Percentiles rank a stretch among this genome's conserved stretches.
These are phyloP conservation scores for Nematocida sp. DNA, from an alignment of 371 early-diverging fungal species.

Conservation along the genomic window DNA sequence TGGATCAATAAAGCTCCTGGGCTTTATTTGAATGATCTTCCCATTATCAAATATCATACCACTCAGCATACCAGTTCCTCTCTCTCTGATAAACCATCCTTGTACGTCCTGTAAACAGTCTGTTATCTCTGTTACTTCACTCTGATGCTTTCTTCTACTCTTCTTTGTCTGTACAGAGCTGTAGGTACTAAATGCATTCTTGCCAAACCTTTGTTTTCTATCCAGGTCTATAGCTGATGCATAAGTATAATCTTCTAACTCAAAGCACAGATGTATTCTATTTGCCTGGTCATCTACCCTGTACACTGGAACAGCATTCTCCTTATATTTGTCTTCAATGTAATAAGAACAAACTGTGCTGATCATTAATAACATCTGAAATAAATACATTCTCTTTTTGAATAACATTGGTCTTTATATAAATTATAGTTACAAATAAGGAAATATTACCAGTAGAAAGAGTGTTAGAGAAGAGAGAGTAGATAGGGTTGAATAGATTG, in stretches of 20 bases:
- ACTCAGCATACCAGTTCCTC: slow-evolving; percentile 10
- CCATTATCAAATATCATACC: slow-evolving; percentile 27
- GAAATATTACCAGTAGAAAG: no score
- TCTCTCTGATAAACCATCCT: slow-evolving; percentile 42
- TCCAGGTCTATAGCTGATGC: slow-evolving; percentile 24
- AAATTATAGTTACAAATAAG: not conserved
- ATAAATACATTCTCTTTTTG: not conserved
- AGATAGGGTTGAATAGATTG: not conserved
- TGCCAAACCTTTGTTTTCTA: slow-evolving; percentile 12
- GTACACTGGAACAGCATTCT: slow-evolving; percentile 23
- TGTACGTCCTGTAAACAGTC: not conserved
- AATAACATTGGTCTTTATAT: slow-evolving; percentile 9
- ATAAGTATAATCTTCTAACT: not conserved
- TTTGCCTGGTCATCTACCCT: not conserved
- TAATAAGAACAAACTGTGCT: not conserved
- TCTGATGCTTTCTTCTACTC: not conserved
- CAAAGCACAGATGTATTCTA: slow-evolving; percentile 9
- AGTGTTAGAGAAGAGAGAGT: no score
- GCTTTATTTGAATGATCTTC: slow-evolving; percentile 49
- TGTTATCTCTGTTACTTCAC: not conserved
- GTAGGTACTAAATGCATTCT: slow-evolving; percentile 12
- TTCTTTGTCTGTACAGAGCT: slow-evolving; percentile 37
- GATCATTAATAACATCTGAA: slow-evolving; percentile 27
- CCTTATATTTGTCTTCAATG: slow-evolving; percentile 32
- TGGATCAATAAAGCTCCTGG: slow-evolving; percentile 3